Base-by-base conservation (phyloP, 768 basidiomycete species). In the Lactarius tabidus region DNA sequence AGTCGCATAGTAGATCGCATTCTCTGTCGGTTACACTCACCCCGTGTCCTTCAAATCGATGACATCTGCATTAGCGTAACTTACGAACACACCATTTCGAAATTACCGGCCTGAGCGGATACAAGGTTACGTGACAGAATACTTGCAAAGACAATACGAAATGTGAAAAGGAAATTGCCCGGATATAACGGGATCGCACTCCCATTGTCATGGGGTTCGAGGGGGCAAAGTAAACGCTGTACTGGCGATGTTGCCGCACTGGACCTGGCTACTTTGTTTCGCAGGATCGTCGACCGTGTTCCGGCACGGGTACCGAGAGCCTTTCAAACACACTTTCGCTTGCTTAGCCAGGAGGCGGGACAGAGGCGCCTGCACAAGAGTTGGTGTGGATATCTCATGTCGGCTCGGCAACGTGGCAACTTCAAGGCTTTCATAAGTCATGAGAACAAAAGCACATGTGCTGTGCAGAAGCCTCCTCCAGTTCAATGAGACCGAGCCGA, bases 291-390 rank as follows among this genome's bases (percentile, higher is more conserved):
- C 20, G 20, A 33, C 17, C 12, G 8, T 28, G 29, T 59, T 20
- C 52, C 58, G 58, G 63, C 54, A 59, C 63, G 31, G 57, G 63
- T 12, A 59, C 63, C 52, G 63, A 59, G 57, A 57, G 38, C n/a
- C 38, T 53, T 43, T 59, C 38, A 6, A 59, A 59, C 31, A n/a
- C 48, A 45, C 56, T 4, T 33, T 45, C 17, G 9, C 17, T 28
- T n/a, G 33, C 4, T 18, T 26, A 29, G 38, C 57, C 63, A 39
- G 9, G 23, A 41, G 23, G 48, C 48, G 26, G 63, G 63, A 57
- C 61, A 41, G 39, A 51, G n/a, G n/a, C n/a, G n/a, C n/a, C n/a
- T n/a, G n/a, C n/a, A n/a, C n/a, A n/a, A 51, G 48, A 26, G 23
- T 23, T 14, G 12, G 15, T 15, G 26, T 6, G 26, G 3, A 26